phyloP scores from a whole-genome alignment of 371 early-diverging fungal species.

The Zopfochytrium polystomum region DNA sequence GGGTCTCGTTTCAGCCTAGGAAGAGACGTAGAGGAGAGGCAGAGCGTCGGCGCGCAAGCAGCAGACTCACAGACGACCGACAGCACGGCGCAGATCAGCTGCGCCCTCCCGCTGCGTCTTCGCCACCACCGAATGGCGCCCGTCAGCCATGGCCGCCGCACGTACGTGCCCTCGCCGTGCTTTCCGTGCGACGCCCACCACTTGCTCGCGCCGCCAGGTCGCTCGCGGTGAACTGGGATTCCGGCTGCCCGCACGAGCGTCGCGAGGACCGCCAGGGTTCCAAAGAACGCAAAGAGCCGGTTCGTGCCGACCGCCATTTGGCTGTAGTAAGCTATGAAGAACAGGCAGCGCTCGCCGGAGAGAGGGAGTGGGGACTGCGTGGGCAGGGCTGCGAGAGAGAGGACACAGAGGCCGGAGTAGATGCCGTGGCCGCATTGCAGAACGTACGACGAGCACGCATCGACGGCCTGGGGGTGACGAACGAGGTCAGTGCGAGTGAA shows the following conservation, averaged over 20 bases:
- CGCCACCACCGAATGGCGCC: conserved; percentile 25
- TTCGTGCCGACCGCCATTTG: conserved; percentile 9
- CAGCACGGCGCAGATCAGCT: conserved; percentile 12
- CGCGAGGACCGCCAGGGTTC: conserved; percentile 15
- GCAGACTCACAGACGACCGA: conserved; percentile 17
- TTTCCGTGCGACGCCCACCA: no score
- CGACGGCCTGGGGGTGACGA: conserved; percentile 5
- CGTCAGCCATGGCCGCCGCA: no score
- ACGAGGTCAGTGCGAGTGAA: neutral
- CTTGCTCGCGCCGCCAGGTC: no score
- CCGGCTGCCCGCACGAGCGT: conserved; percentile 18
- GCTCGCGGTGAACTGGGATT: neutral
- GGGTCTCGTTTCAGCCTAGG: no score
- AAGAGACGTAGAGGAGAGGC: no score
- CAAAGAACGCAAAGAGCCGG: conserved; percentile 20
- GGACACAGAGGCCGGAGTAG: conserved; percentile 25
- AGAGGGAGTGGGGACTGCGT: conserved; percentile 7
- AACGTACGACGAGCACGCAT: conserved; percentile 14
- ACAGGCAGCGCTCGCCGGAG: no score
- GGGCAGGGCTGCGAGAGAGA: conserved; percentile 15
- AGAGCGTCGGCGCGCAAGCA: no score
- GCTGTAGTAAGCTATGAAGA: conserved; percentile 19
- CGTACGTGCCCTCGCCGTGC: no score
- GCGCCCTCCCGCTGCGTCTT: conserved; percentile 12
- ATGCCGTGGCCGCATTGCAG: conserved; percentile 25